These are phyloP conservation scores for Saksenaea vasiformis DNA, from an alignment of 371 early-diverging fungal species.

Conservation along the genomic window DNA sequence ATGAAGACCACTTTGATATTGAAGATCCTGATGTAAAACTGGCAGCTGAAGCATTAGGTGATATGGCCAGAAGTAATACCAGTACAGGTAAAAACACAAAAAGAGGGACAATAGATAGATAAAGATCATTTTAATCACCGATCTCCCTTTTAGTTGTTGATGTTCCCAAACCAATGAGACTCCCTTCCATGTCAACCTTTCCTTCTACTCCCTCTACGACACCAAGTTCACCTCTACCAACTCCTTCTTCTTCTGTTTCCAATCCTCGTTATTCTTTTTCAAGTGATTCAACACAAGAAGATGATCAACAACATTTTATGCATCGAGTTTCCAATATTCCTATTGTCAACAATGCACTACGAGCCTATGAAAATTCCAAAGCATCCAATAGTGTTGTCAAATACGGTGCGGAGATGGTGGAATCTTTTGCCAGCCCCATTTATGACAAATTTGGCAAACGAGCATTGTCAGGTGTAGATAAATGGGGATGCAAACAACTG, in stretches of 20 bases:
- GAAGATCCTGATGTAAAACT: conserved; percentile 61
- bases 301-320: conserved; percentile 58
- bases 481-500: conserved; percentile 41
- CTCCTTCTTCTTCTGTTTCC: conserved; percentile 23
- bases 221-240: conserved; percentile 35
- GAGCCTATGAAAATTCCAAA: conserved; percentile 76
- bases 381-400: conserved; percentile 62
- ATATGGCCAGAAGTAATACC: conserved; percentile 44
- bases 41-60: conserved; percentile 70
- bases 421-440: conserved; percentile 52
- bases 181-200: conserved; percentile 27
- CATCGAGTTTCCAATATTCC: conserved; percentile 79
- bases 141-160: conserved; percentile 1
- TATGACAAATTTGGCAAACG: conserved; percentile 39
- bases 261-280: conserved; percentile 22
- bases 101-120: conserved; percentile 8
- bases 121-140: not conserved
- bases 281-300: conserved; percentile 31
- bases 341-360: conserved; percentile 75
- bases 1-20: not conserved
- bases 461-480: conserved; percentile 30
- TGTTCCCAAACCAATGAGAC: conserved; percentile 13
- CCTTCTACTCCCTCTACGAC: conserved; percentile 33
- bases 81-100: not conserved
- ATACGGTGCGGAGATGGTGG: conserved; percentile 77